Conservation (phyloP, 768 basidiomycete genomes). For the Kwoniella bestiolae region DNA sequence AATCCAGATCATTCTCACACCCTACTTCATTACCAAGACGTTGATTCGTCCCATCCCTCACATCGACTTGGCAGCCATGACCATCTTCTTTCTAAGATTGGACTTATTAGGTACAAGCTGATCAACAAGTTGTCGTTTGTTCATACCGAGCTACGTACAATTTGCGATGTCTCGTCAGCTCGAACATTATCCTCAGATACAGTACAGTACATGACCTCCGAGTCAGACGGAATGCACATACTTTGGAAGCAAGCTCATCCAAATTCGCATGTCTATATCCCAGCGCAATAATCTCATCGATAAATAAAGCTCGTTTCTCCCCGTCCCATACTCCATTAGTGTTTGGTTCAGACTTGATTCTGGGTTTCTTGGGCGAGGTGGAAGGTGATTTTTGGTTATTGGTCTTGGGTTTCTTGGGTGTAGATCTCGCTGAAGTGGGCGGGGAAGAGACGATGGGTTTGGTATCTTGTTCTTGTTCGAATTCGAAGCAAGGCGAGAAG, state of each 20-base stretch:
- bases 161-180: not conserved
- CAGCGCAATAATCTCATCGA: slow-evolving; percentile 34
- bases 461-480: not conserved
- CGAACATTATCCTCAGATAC: too few species aligned
- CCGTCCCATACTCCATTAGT: slow-evolving; percentile 31
- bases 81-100: slow-evolving; percentile 30
- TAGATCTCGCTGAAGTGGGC: not conserved
- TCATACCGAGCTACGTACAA: slow-evolving; percentile 30
- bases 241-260: slow-evolving; percentile 28
- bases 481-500: not conserved
- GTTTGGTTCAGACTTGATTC: not conserved
- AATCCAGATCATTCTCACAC: too few species aligned
- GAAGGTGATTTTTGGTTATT: not conserved
- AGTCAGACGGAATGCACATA: slow-evolving; percentile 19
- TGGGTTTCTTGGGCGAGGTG: slow-evolving; percentile 1
- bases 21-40: too few species aligned
- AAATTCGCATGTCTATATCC: slow-evolving; percentile 37
- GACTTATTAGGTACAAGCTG: slow-evolving; percentile 35
- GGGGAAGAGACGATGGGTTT: not conserved
- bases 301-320: slow-evolving; percentile 26
- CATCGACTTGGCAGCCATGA: slow-evolving; percentile 22
- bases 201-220: too few species aligned
- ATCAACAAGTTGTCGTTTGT: slow-evolving; percentile 39
- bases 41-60: too few species aligned
- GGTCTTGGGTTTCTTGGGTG: slow-evolving; percentile 9